A percentile compares a stretch with the other conserved stretches of the same genome.
Evolutionary conservation across 1,284 basidiomycete genomes (phyloP).

Genomic region (Tilletia caries): DNA sequence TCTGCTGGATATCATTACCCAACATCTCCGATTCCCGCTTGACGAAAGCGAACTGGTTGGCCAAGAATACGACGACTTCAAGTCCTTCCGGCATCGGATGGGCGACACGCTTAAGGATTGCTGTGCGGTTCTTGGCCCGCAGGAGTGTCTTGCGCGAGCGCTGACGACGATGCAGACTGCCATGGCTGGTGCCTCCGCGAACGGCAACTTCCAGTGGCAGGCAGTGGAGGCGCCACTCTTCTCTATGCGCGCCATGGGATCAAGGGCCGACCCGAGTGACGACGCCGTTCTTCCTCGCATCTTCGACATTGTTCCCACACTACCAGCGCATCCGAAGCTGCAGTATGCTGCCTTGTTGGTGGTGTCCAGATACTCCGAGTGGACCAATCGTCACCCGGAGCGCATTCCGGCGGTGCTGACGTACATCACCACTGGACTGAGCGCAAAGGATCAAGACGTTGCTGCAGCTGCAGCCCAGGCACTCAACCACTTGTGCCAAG

Average conservation of each 20-base stretch:
- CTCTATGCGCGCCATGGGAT: slow-evolving; percentile 97
- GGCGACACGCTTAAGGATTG: slow-evolving; percentile 99
- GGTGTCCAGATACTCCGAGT: slow-evolving; percentile 92
- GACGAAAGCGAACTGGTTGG: slow-evolving; percentile 66
- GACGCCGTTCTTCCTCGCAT: slow-evolving; percentile 85
- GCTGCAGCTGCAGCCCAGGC: slow-evolving; percentile 92
- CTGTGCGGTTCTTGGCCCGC: slow-evolving; percentile 86
- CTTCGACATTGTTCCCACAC: slow-evolving; percentile 85
- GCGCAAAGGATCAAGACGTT: slow-evolving; percentile 64
- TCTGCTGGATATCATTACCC: slow-evolving; percentile 81
- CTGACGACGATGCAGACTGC: slow-evolving; percentile 70
- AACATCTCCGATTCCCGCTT: slow-evolving; percentile 85
- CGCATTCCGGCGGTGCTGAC: slow-evolving; percentile 82
- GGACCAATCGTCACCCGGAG: slow-evolving; percentile 84
- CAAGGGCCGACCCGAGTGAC: slow-evolving; percentile 80
- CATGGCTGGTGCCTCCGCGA: slow-evolving; percentile 54
- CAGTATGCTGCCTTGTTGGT: slow-evolving; percentile 94
- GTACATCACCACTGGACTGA: slow-evolving; percentile 86
- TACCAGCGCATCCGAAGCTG: slow-evolving; percentile 85
- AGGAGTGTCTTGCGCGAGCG: slow-evolving; percentile 75
- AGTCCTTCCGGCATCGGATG: slow-evolving; percentile 94
- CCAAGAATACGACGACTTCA: slow-evolving; percentile 89
- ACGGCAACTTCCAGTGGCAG: slow-evolving; percentile 68
- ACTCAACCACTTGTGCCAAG: slow-evolving; percentile 92
- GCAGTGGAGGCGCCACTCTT: slow-evolving; percentile 96